These are phyloP conservation scores for Wickerhamomyces chambardii DNA, from an alignment of 805 yeast genomes.

Conservation along the genomic window DNA sequence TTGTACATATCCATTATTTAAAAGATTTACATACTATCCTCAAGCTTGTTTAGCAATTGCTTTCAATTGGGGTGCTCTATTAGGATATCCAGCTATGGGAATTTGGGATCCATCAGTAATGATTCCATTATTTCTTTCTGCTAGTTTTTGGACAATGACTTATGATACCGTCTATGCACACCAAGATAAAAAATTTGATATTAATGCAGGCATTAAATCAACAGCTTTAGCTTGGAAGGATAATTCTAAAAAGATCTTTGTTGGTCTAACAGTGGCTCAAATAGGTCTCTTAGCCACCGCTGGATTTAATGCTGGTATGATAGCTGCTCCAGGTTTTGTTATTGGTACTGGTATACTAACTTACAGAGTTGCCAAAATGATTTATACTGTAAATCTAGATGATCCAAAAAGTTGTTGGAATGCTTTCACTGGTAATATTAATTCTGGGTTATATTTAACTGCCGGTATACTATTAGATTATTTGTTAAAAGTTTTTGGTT, in stretches of 20 bases:
- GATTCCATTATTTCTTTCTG: constrained; percentile 66
- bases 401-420: constrained; percentile 78
- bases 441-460: constrained; percentile 64
- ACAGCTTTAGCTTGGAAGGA: constrained; percentile 95
- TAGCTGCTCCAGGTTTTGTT: constrained; percentile 80
- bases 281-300: constrained; percentile 53
- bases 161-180: constrained; percentile 97
- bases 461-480: constrained; percentile 63
- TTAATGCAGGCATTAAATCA: constrained; percentile 86
- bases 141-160: constrained; percentile 88
- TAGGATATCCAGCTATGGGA: constrained; percentile 96
- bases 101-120: constrained; percentile 70
- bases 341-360: constrained; percentile 60
- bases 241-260: constrained; percentile 60
- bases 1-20: constrained; percentile 85
- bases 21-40: constrained; percentile 93
- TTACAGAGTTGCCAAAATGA: constrained; percentile 59
- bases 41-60: constrained; percentile 75
- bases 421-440: constrained; percentile 67
- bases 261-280: constrained; percentile 60
- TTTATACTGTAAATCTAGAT: constrained; percentile 68
- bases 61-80: constrained; percentile 89
- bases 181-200: constrained; percentile 87
- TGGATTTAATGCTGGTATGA: constrained; percentile 56
- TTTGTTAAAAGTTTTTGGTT: constrained; percentile 37